Conservation (phyloP, 2,329 filamentous ascomycete genomes). For the Atkinsonella texensis region DNA sequence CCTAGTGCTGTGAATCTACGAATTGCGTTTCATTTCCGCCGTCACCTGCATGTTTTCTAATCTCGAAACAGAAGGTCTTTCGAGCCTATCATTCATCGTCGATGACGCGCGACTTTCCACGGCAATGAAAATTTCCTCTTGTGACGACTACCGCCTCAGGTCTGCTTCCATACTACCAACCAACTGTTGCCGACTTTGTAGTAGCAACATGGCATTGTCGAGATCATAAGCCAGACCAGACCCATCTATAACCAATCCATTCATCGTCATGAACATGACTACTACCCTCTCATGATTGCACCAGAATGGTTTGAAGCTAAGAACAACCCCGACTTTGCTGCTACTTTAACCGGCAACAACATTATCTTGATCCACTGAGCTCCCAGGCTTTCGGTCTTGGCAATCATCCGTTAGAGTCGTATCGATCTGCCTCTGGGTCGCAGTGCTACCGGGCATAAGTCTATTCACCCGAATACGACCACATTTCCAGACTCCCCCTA, state of each 20-base stretch:
- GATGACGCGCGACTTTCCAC: no score
- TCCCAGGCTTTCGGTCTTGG: slow-evolving; percentile 22
- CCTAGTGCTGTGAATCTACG: no score
- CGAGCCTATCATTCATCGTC: no score
- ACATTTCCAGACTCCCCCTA: slow-evolving; percentile 34
- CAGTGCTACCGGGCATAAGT: slow-evolving; percentile 36
- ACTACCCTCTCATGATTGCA: slow-evolving; percentile 28
- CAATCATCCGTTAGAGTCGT: slow-evolving; percentile 31
- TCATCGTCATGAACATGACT: slow-evolving; percentile 24
- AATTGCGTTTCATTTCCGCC: no score
- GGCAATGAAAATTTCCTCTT: no score
- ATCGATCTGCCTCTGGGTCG: slow-evolving; percentile 30
- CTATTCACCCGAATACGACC: slow-evolving; percentile 36
- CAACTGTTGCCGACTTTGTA: no score
- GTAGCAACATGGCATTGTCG: no score
- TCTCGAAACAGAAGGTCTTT: no score
- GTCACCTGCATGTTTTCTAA: no score
- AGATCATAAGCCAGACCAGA: not conserved
- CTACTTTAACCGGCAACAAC: slow-evolving; percentile 30
- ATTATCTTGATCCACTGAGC: slow-evolving; percentile 31
- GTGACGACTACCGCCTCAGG: no score
- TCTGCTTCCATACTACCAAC: no score
- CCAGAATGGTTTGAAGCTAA: slow-evolving; percentile 33
- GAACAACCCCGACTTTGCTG: slow-evolving; percentile 33
- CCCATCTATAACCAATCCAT: slow-evolving; percentile 12